Evolutionary conservation across 2,329 filamentous ascomycete species (phyloP).

Genomic region (Elsinoe ampelina): DNA sequence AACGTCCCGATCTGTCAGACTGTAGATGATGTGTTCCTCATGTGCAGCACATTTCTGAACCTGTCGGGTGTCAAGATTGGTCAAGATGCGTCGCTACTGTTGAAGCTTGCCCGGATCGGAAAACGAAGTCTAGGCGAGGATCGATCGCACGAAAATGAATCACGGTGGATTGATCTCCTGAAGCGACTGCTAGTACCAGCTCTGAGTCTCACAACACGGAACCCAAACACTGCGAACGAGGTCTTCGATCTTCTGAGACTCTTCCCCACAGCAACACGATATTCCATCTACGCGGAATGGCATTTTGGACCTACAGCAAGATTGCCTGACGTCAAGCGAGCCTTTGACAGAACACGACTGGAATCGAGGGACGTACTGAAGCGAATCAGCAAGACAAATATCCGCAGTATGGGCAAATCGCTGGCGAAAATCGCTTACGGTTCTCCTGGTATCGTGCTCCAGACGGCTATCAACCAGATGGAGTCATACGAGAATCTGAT

Average conservation of each 20-base stretch:
- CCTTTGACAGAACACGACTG: conserved; percentile 65
- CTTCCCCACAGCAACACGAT: conserved; percentile 68
- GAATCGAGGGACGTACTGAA: conserved; percentile 84
- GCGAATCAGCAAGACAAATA: conserved; percentile 78
- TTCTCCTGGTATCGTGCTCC: conserved; percentile 85
- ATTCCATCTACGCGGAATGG: conserved; percentile 90
- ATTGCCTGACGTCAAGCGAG: conserved; percentile 64
- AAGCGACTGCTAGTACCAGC: conserved; percentile 79
- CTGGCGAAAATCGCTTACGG: conserved; percentile 88
- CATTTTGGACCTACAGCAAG: conserved; percentile 70
- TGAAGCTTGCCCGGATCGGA: conserved; percentile 80
- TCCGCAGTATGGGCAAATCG: conserved; percentile 73
- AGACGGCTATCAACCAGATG: conserved; percentile 78
- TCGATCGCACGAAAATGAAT: conserved; percentile 56
- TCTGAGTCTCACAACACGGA: conserved; percentile 75
- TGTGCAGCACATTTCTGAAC: conserved; percentile 77
- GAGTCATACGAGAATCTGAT: conserved; percentile 94
- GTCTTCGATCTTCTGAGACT: conserved; percentile 74
- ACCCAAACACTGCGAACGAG: conserved; percentile 75
- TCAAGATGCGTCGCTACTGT: conserved; percentile 65
- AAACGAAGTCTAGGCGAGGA: conserved; percentile 64
- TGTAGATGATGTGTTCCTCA: conserved; percentile 80
- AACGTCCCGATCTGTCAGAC: conserved; percentile 85
- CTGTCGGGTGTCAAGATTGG: conserved; percentile 84
- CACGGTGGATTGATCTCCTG: conserved; percentile 77